These are phyloP conservation scores for Trypanosoma mega DNA, from an alignment of 208 protist genomes.

Conservation along the genomic window DNA sequence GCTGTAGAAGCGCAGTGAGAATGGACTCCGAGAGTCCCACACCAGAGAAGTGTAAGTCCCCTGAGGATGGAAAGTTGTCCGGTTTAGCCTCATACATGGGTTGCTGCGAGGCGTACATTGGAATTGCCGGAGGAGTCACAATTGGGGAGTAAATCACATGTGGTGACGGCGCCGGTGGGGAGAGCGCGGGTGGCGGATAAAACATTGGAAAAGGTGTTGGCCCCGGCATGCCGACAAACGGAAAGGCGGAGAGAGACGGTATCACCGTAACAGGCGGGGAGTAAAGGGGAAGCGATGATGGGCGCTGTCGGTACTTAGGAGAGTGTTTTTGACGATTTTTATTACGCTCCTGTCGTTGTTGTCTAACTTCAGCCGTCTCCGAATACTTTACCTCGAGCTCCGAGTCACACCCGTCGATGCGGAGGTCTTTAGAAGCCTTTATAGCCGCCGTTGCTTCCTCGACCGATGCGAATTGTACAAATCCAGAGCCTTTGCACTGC, in stretches of 20 bases:
- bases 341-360: constrained; percentile 88
- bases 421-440: constrained; percentile 41
- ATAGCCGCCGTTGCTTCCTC: constrained; percentile 72
- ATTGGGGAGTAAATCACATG: constrained; percentile 27
- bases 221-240: constrained; percentile 39
- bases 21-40: constrained; percentile 53
- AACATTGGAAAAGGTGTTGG: constrained; percentile 49
- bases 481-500: constrained; percentile 91
- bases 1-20: constrained; percentile 57
- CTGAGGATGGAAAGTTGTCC: constrained; percentile 49
- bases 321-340: constrained; percentile 73
- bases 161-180: constrained; percentile 19
- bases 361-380: constrained; percentile 73
- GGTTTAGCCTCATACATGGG: constrained; percentile 29
- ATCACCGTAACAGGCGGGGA: constrained; percentile 35
- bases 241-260: constrained; percentile 49
- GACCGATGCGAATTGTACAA: constrained; percentile 79
- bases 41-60: constrained; percentile 74
- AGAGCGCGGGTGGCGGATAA: constrained; percentile 30
- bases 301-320: constrained; percentile 57
- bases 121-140: constrained; percentile 19
- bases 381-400: constrained; percentile 86
- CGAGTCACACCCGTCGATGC: constrained; percentile 71
- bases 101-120: constrained; percentile 16
- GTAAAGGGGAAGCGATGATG: constrained; percentile 28